phyloP scores from a whole-genome alignment of 768 basidiomycete genomes.

The Lentinus brumalis region DNA sequence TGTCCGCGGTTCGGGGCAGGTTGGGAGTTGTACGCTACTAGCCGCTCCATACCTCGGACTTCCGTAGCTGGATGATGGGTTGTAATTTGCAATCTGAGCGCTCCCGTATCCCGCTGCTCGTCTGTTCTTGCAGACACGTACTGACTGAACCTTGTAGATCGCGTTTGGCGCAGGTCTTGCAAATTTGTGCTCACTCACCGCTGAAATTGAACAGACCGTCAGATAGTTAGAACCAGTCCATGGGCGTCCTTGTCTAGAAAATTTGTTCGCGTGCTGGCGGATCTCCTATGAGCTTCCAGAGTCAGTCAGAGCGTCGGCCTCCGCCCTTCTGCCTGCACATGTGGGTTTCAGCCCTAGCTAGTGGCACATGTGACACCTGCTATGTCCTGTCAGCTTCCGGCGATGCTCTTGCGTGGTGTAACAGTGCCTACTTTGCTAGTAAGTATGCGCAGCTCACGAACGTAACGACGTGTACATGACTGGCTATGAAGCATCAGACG shows the following conservation, averaged over 20 bases:
- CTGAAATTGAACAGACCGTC: too few species aligned
- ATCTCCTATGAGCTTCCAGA: too few species aligned
- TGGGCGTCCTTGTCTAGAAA: too few species aligned
- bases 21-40: conserved; percentile 21
- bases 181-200: too few species aligned
- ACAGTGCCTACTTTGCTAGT: not conserved
- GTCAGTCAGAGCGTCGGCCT: too few species aligned
- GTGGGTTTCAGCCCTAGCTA: not conserved
- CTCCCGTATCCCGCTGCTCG: not conserved
- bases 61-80: conserved; percentile 27
- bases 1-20: conserved; percentile 17
- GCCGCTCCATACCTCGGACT: conserved; percentile 18
- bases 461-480: not conserved
- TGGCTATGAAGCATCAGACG: conserved; percentile 3
- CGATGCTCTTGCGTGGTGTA: not conserved
- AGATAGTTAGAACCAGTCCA: too few species aligned
- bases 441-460: not conserved
- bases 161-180: too few species aligned
- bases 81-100: conserved; percentile 35
- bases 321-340: too few species aligned
- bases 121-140: too few species aligned
- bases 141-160: too few species aligned
- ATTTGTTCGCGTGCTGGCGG: too few species aligned
- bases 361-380: too few species aligned
- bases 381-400: not conserved